phyloP scores from a whole-genome alignment of 1,139 yeast species.

The Candida sanyaensis region DNA sequence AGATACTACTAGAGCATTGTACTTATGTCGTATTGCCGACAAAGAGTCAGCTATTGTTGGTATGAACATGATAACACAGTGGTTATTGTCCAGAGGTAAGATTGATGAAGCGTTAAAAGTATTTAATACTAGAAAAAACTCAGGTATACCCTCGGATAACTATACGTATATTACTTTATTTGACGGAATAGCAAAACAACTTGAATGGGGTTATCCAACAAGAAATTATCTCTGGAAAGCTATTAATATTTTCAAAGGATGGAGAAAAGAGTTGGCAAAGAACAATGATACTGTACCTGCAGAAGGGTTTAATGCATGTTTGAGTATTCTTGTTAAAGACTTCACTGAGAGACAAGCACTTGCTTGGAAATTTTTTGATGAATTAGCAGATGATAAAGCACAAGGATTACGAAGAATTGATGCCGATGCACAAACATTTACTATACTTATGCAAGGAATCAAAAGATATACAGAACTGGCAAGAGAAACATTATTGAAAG shows the following conservation, averaged over 20 bases:
- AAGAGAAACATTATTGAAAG: slow-evolving; percentile 18
- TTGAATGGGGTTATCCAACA: slow-evolving; percentile 36
- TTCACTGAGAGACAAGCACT: slow-evolving; percentile 30
- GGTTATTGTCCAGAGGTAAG: slow-evolving; percentile 44
- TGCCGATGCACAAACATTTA: slow-evolving; percentile 42
- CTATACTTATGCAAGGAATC: slow-evolving; percentile 42
- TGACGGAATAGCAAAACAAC: slow-evolving; percentile 52
- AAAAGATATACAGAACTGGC: slow-evolving; percentile 23
- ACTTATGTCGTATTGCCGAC: slow-evolving; percentile 50
- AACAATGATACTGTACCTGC: slow-evolving; percentile 18
- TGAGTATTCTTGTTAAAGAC: slow-evolving; percentile 37
- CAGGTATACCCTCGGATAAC: slow-evolving; percentile 56
- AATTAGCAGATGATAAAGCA: slow-evolving; percentile 22
- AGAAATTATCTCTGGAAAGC: slow-evolving; percentile 23
- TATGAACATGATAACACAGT: slow-evolving; percentile 58
- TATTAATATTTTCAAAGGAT: slow-evolving; percentile 23
- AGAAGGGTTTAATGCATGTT: slow-evolving; percentile 41
- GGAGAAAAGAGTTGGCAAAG: slow-evolving; percentile 13
- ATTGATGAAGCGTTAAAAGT: slow-evolving; percentile 48
- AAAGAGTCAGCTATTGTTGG: slow-evolving; percentile 53
- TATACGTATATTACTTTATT: slow-evolving; percentile 59
- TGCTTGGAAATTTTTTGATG: slow-evolving; percentile 45
- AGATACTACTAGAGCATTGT: slow-evolving; percentile 50
- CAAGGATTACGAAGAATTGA: slow-evolving; percentile 17
- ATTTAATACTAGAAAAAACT: slow-evolving; percentile 56